Evolutionary conservation across 129 eudicot genomes (phyloP).

Genomic region (Logfia minima): DNA sequence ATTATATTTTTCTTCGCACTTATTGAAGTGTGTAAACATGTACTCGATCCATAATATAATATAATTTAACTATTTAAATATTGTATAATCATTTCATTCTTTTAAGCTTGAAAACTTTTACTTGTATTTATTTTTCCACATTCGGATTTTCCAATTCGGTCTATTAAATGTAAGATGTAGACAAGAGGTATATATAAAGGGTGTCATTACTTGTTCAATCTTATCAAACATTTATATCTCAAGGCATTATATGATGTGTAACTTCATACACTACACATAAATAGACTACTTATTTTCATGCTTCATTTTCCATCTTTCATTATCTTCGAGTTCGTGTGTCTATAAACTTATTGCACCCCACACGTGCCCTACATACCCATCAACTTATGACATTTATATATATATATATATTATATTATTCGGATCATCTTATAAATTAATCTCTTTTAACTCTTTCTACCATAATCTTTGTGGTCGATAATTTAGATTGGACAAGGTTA

Average conservation of each 20-base stretch:
- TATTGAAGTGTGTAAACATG: too few species aligned
- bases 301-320: background rate
- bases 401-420: background rate
- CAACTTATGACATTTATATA: background rate
- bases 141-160: background rate
- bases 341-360: background rate
- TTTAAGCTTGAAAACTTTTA: too few species aligned
- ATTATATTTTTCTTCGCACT: too few species aligned
- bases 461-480: too few species aligned
- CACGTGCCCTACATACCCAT: slow-evolving; percentile 1
- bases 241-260: background rate
- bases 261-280: background rate
- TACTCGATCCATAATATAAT: too few species aligned
- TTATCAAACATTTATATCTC: background rate
- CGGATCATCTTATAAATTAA: background rate
- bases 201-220: background rate
- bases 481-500: too few species aligned
- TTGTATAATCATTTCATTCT: too few species aligned
- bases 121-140: background rate
- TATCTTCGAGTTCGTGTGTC: background rate
- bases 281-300: background rate
- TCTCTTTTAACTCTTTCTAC: too few species aligned
- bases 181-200: background rate
- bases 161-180: background rate
- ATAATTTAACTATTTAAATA: too few species aligned